phyloP scores from a whole-genome alignment of 768 basidiomycete species.

The Termitomyces sp. region DNA sequence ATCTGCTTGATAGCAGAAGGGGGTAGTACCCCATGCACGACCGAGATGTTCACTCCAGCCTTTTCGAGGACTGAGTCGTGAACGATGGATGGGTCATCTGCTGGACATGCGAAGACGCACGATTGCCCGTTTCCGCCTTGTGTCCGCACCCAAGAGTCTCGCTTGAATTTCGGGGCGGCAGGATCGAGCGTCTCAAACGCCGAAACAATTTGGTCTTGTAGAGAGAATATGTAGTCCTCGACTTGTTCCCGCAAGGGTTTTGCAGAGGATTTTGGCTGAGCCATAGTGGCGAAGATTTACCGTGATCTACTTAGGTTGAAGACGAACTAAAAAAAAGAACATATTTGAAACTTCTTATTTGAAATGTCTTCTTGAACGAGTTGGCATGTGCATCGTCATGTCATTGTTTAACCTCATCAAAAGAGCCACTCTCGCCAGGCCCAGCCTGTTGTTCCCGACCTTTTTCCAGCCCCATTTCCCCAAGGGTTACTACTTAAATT shows the following conservation, averaged over 20 bases:
- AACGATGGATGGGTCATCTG: slow-evolving; percentile 24
- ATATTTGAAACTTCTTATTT: neutral
- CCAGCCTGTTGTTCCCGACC: neutral
- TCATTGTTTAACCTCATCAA: neutral
- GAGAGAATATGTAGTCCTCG: slow-evolving; percentile 64
- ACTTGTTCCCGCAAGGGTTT: slow-evolving; percentile 71
- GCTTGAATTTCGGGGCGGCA: slow-evolving; percentile 63
- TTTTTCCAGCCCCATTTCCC: neutral
- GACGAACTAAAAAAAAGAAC: neutral
- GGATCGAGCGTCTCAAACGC: slow-evolving; percentile 80
- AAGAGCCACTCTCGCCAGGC: neutral
- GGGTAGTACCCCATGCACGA: slow-evolving; percentile 85
- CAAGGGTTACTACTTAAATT: too few species aligned
- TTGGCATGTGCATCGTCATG: neutral
- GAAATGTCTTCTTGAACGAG: too few species aligned
- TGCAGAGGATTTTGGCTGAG: slow-evolving; percentile 4
- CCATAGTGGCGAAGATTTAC: slow-evolving; percentile 11
- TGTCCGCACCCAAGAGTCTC: slow-evolving; percentile 72
- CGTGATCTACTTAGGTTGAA: neutral
- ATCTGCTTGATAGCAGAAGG: slow-evolving; percentile 91
- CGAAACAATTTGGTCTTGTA: slow-evolving; percentile 77
- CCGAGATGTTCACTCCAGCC: slow-evolving; percentile 91
- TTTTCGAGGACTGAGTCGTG: slow-evolving; percentile 74
- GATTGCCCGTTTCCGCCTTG: slow-evolving; percentile 76
- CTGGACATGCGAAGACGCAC: slow-evolving; percentile 66